Conservation (phyloP, 345 rosid genomes). For the Sapria himalayana region DNA sequence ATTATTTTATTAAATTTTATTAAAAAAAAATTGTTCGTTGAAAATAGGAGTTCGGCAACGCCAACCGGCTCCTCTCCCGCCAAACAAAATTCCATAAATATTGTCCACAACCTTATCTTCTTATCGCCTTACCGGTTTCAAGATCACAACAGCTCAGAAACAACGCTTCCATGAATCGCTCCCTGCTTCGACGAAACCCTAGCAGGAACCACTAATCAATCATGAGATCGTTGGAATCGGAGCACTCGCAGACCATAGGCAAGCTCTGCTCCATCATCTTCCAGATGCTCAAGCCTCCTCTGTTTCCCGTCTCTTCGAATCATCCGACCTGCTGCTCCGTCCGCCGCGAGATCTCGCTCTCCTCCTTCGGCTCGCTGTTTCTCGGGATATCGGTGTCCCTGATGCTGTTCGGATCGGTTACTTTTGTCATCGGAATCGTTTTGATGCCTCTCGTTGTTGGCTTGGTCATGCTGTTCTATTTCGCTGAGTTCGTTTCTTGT, state of each 20-base stretch:
- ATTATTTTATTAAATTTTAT: too few species aligned
- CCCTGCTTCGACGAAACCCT: too few species aligned
- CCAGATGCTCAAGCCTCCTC: slow-evolving; percentile 1
- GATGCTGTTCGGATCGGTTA: slow-evolving; percentile 11
- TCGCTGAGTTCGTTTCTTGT: slow-evolving; percentile 4
- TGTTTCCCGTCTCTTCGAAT: slow-evolving; percentile 1
- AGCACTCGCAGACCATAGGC: neutral
- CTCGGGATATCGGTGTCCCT: slow-evolving; percentile 6
- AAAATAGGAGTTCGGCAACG: too few species aligned
- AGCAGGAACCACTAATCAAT: too few species aligned
- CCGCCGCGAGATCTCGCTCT: slow-evolving; percentile 6
- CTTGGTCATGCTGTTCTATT: slow-evolving; percentile 4
- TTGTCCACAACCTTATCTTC: too few species aligned
- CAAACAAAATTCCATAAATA: too few species aligned
- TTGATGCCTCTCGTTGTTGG: slow-evolving; percentile 9
- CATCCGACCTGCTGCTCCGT: neutral
- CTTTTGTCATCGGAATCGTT: slow-evolving; percentile 10
- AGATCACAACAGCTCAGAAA: too few species aligned
- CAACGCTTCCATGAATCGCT: too few species aligned
- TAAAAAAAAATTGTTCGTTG: too few species aligned
- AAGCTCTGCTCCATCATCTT: slow-evolving; percentile 7
- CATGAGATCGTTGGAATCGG: too few species aligned
- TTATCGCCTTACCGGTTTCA: too few species aligned
- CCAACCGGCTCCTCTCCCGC: too few species aligned
- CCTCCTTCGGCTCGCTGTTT: slow-evolving; percentile 8